These are phyloP conservation scores for Prunus persica DNA, from an alignment of 306 rosid genomes.

Conservation along the genomic window Prunus_persica_NCBIv2 NC_034013.1:17135501-17136000, in stretches of 20 bases:
- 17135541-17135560: not conserved
- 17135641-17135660: not conserved
- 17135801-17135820: slow-evolving; percentile 49
- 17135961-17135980: not conserved
- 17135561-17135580: not conserved
- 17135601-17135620: not conserved
- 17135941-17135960: slow-evolving; percentile 15
- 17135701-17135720: slow-evolving; percentile 97
- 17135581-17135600: not conserved
- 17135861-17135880: slow-evolving; percentile 54
- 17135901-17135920: slow-evolving; percentile 23
- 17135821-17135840: slow-evolving; percentile 94
- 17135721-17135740: slow-evolving; percentile 94
- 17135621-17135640: not conserved
- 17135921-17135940: slow-evolving; percentile 18
- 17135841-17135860: slow-evolving; percentile 67
- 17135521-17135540: not conserved
- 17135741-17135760: slow-evolving; percentile 22
- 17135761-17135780: slow-evolving; percentile 17
- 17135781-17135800: slow-evolving; percentile 9
- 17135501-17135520: not conserved
- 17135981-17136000: not conserved
- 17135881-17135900: slow-evolving; percentile 34
- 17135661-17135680: not conserved
- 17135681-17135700: slow-evolving; percentile 83